Percentiles rank a stretch among this genome's conserved stretches.
Conservation (phyloP, 768 basidiomycete species). For the Coprinopsis cinerea region DNA sequence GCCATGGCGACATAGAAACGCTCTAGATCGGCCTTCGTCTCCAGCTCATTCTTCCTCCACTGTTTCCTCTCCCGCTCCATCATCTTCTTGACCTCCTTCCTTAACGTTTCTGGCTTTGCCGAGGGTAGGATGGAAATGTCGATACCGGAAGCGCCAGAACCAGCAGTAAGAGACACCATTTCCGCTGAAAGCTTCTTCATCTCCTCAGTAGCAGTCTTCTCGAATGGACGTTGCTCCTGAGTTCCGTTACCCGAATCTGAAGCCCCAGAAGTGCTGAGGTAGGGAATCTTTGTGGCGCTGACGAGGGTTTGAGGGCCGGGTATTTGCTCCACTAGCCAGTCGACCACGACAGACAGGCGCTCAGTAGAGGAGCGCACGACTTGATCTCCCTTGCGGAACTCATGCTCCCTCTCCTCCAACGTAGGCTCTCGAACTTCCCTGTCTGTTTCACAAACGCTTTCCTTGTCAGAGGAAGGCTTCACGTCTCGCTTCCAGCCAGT, state of each 20-base stretch:
- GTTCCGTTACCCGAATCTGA: not conserved
- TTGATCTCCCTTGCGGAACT: slow-evolving; percentile 37
- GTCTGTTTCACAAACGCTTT: not conserved
- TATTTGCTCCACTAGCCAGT: slow-evolving; percentile 74
- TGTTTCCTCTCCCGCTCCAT: slow-evolving; percentile 21
- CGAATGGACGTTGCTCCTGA: not conserved
- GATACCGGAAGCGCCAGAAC: not conserved
- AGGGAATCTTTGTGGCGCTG: slow-evolving; percentile 6
- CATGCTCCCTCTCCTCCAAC: slow-evolving; percentile 19
- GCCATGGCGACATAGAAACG: slow-evolving; percentile 85
- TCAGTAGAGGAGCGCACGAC: slow-evolving; percentile 64
- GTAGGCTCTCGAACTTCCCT: not conserved
- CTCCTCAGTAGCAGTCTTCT: not conserved
- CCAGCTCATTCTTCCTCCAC: slow-evolving; percentile 43
- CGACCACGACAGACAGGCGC: slow-evolving; percentile 66
- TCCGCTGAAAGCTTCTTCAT: not conserved
- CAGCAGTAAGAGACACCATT: not conserved
- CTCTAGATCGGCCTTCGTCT: slow-evolving; percentile 73
- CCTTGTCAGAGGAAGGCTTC: not conserved
- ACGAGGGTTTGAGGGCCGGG: slow-evolving; percentile 30
- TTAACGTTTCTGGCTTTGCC: slow-evolving; percentile 1
- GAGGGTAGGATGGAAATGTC: not conserved
- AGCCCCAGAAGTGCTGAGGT: too few species aligned
- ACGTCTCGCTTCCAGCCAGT: slow-evolving; percentile 53
- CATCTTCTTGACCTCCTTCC: slow-evolving; percentile 19